Base-by-base conservation (phyloP, 306 rosid genomes). In the Hylodesmum podocarpum region DNA sequence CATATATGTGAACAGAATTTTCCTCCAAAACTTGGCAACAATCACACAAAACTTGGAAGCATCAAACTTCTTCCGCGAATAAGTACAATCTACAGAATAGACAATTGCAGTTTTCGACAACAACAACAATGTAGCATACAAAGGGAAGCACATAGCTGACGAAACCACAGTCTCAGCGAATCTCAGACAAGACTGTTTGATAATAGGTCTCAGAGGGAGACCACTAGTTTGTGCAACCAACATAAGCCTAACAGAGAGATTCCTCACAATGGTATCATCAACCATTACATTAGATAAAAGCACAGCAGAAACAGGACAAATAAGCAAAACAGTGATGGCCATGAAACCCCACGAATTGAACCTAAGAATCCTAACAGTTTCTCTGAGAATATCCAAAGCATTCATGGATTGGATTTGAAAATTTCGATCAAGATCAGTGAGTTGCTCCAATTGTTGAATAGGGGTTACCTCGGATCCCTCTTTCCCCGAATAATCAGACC, bases 331-430 rank as follows among this genome's bases (percentile, higher is more conserved):
- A 29, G 93, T 61, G 19, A 96, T 88, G 10, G 83, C 86, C 83
- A 91, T 71, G 80, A 96, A 96, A 27, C 86, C 94, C 82, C 83
- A 84, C 12, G 89, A 88, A 86, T 96, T 92, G 80, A 80, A 91
- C 80, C 99, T 84, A 31, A 96, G 94, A 76, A 96, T 89, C 61
- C 92, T 86, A 2, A 92, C 89, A 0, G 98, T 87, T 66, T 96
- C 98, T 78, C 94, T 87, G 75, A 96, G 75, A 82, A 96, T 96
- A 77, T 96, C 96, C 83, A 91, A 81, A 7, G 99, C 99, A 84
- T 80, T 92, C 99, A 91, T 92, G 6, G 98, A 80, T 40, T 82
- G 91, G 61, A 88, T 73, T 68, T 53, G 81, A 21, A 63, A 31
- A 77, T 40, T 40, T 44, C 27, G 61, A 62, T 37, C 75, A 72